A percentile compares a stretch with the other conserved stretches of the same genome.
These are phyloP conservation scores for Acacia acuminata DNA, from an alignment of 306 rosid genomes.

Conservation along the genomic window DNA sequence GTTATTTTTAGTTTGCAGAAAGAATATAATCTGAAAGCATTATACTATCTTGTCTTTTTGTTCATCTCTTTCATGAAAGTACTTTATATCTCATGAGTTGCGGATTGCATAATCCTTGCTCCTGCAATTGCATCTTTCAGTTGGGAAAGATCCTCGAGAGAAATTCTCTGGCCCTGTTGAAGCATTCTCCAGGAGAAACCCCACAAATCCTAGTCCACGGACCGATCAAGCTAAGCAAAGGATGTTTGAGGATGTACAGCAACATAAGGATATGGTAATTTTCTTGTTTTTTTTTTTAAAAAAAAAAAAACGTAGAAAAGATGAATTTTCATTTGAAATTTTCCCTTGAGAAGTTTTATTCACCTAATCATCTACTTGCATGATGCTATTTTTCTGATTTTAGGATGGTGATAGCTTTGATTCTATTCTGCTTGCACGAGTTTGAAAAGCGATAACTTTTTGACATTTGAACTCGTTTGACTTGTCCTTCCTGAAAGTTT, in stretches of 20 bases:
- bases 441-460: background rate
- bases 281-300: background rate
- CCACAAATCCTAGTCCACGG: constrained; percentile 72
- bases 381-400: background rate
- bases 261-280: constrained; percentile 72
- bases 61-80: constrained; percentile 12
- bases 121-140: constrained; percentile 55
- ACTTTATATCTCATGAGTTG: constrained; percentile 2
- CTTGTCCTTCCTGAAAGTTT: background rate
- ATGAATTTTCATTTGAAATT: background rate
- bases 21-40: constrained; percentile 2
- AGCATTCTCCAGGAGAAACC: constrained; percentile 81
- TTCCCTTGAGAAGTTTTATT: background rate
- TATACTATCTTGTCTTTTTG: constrained; percentile 17
- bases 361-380: background rate
- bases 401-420: background rate
- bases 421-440: background rate
- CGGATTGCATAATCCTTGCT: constrained; percentile 19
- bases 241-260: constrained; percentile 63
- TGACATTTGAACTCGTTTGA: background rate
- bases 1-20: constrained; percentile 12
- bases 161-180: constrained; percentile 92
- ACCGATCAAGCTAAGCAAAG: constrained; percentile 67
- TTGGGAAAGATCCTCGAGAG: constrained; percentile 89
- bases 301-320: background rate